Conservation (phyloP, 441 rosid species). For the Viola pubescens region DNA sequence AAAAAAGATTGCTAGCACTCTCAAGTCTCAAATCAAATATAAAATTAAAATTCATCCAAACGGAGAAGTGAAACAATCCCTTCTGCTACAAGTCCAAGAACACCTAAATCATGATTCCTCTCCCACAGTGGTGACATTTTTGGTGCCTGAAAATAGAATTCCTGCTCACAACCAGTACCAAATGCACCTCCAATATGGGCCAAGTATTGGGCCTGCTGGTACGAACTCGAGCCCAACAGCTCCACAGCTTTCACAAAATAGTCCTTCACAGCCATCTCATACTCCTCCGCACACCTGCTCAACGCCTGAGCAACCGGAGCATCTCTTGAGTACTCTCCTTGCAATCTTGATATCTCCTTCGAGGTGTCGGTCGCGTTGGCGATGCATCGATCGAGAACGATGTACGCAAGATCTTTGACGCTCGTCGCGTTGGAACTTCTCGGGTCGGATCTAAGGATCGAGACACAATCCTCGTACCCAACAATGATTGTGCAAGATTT, state of each 20-base stretch:
- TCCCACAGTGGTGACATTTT: neutral
- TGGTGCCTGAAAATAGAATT: conserved; percentile 7
- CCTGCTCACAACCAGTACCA: conserved; percentile 2
- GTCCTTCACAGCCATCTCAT: neutral
- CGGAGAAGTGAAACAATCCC: conserved; percentile 10
- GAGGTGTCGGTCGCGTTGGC: conserved; percentile 3
- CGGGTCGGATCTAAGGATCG: conserved; percentile 7
- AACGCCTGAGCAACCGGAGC: neutral
- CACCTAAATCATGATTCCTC: conserved; percentile 4
- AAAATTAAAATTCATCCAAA: neutral
- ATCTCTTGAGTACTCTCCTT: neutral
- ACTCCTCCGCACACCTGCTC: neutral
- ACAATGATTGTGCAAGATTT: conserved; percentile 1
- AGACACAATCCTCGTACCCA: conserved; percentile 3
- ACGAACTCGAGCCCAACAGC: neutral
- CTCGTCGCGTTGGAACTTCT: neutral
- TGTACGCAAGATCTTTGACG: conserved; percentile 1
- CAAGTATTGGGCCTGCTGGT: neutral
- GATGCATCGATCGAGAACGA: conserved; percentile 8
- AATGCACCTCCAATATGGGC: conserved; percentile 7
- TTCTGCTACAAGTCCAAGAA: conserved; percentile 9
- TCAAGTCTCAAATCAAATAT: neutral
- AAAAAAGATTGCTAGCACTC: neutral
- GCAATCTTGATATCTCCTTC: neutral
- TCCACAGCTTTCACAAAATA: conserved; percentile 1